Evolutionary conservation across 2,329 filamentous ascomycete genomes (phyloP), one percentile per base, ranked within the genome.

Genomic region (Colletotrichum horii): DNA sequence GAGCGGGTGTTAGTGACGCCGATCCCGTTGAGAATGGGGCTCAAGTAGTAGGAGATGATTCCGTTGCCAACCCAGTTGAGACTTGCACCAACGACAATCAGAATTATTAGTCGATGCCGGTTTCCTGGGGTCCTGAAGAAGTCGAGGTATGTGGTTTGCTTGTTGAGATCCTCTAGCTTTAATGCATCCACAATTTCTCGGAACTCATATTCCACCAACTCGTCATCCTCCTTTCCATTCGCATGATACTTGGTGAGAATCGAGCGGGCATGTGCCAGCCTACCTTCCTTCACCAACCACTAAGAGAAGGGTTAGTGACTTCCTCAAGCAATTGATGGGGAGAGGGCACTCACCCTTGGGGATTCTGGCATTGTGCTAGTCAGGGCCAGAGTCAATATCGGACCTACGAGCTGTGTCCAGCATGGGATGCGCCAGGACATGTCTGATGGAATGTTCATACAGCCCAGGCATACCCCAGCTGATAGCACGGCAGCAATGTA

Each of bases 11-110:
- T 19, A 30, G 56, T 60, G 60, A 75, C 66, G 36, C 67, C 67
- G 22, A 75, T 61, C 16, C 70, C 67, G 19, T 75, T 71, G 30
- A 75, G 67, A 2, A 68, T 68, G 32, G 72, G 67, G 38, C 60
- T 52, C 16, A 70, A 26, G 55, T 70, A 70, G 55, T 70, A 70
- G 22, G 67, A 56, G 16, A 70, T 70, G 56, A 70, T 70, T 19
- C 55, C 67, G 26, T 70, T 70, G 15, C 67, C 67, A 58, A 70
- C 55, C 67, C 67, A 62, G n/a, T 70, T 70, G 8, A 58, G 38
- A 8, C 67, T 38, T 28, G 55, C 34, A 26, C 67, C 67, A 22
- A 58, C 43, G 0, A 58, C 43, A 22, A 70, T 38, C n/a, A 70
- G 19, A 8, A 69, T 36, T 12, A 62, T 36, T 19, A 70, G 67